Evolutionary conservation across 371 early-diverging fungal species (phyloP), one percentile per base, ranked within the genome.

Genomic region (Apophysomyces ossiformis): DNA sequence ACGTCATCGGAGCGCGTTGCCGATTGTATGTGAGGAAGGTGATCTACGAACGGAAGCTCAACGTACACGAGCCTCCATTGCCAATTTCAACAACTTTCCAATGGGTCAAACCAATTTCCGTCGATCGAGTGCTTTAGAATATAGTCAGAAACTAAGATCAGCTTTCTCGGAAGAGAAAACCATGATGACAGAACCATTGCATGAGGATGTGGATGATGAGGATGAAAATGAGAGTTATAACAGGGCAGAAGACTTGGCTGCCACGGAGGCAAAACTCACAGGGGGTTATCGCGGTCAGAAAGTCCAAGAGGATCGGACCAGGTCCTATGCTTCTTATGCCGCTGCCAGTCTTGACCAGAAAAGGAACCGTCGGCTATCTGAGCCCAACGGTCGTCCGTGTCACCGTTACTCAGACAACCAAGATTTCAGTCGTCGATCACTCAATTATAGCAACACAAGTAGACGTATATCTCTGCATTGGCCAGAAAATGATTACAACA

Each of bases 211-310:
- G 36, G 72, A 70, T 21, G 70, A 68, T 41, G 69, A 66, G 5
- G 71, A 70, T 2, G 70, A 69, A 4, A n/a, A 64, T 38, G 26
- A 59, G 18, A 36, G 9, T 13, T 59, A 61, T n/a, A 18, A 37
- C 36, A 65, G 81, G 46, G 83, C 70, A 3, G 76, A 83, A 39
- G 83, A 73, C 1, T 60, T 78, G 45, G 83, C 83, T 18, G 79
- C 78, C 26, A 72, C 83, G 18, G 83, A 80, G 45, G 83, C 83
- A 12, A 83, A 80, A 65, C 58, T 83, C 4, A 80, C 58, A 16
- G 82, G 82, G 12, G 69, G 67, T 6, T 68, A 56, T 21, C n/a
- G 54, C n/a, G 21, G 32, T 26, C 32, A 26, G 32, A 26, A 26
- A 26, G 32, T 26, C 8, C 58, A 45, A 5, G 37, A 47, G 21